A percentile compares a stretch with the other conserved stretches of the same genome.
Evolutionary conservation across 225 moss, liverwort and hornwort genomes (phyloP).

Genomic region (Asterella californica): DNA sequence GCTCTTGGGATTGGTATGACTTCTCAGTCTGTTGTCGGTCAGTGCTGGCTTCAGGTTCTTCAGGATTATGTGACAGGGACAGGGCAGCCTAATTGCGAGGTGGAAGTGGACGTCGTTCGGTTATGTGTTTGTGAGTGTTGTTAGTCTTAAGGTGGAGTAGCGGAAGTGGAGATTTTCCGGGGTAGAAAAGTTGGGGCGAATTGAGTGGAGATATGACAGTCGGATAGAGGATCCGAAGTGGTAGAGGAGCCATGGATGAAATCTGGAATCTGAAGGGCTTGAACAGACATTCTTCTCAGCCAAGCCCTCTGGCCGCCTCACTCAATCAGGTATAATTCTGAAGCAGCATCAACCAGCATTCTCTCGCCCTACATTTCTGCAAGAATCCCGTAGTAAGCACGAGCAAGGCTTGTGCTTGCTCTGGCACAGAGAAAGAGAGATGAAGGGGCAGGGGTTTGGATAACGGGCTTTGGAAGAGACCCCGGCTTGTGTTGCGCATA

Average conservation of each 20-base stretch:
- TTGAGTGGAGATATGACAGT: conserved; percentile 12
- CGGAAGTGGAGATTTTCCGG: neutral
- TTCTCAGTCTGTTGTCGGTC: neutral
- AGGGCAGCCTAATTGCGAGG: neutral
- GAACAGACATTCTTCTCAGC: conserved; percentile 60
- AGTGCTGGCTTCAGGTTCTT: neutral
- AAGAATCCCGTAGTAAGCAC: neutral
- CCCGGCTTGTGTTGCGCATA: neutral
- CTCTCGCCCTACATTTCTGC: neutral
- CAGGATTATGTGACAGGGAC: neutral
- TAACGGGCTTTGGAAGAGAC: neutral
- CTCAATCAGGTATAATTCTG: conserved; percentile 53
- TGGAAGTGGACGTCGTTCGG: neutral
- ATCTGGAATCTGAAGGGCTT: conserved; percentile 67
- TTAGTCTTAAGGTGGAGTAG: neutral
- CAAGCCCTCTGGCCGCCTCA: conserved; percentile 44
- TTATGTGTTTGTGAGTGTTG: neutral
- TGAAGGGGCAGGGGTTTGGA: neutral
- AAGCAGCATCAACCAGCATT: neutral
- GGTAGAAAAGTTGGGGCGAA: neutral
- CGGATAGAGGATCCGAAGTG: conserved; percentile 29
- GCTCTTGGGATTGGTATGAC: neutral
- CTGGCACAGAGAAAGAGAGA: neutral
- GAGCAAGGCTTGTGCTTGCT: too few species aligned
- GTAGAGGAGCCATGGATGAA: conserved; percentile 67